Conservation (phyloP, 2,329 filamentous ascomycete genomes). For the Fusarium sp. region DNA sequence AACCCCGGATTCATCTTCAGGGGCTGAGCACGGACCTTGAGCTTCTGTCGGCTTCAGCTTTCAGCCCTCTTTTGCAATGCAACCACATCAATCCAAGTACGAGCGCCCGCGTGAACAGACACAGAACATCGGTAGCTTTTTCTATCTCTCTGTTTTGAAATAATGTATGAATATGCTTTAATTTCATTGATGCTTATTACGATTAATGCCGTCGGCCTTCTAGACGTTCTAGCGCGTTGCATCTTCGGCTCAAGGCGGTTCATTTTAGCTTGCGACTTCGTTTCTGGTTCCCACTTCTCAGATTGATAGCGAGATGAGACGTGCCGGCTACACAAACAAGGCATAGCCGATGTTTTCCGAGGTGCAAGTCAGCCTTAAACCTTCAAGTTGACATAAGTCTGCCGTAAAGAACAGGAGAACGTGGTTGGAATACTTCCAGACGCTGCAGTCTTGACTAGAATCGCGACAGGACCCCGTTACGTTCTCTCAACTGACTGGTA, state of each 20-base stretch:
- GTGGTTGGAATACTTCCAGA: not conserved
- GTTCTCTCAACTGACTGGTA: not conserved
- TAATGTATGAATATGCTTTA: no score
- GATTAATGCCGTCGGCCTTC: not conserved
- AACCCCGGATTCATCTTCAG: conserved; percentile 37
- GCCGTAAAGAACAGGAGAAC: no score
- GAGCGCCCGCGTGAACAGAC: not conserved
- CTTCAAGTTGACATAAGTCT: no score
- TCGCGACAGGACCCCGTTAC: not conserved
- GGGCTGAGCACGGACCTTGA: conserved; percentile 19
- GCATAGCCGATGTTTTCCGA: conserved; percentile 21
- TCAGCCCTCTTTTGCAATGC: not conserved
- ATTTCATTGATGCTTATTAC: not conserved
- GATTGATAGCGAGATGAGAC: not conserved
- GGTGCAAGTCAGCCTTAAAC: not conserved
- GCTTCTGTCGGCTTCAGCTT: conserved; percentile 1
- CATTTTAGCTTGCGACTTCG: not conserved
- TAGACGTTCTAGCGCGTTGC: not conserved
- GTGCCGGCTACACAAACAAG: not conserved
- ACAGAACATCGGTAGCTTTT: not conserved
- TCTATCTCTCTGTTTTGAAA: not conserved
- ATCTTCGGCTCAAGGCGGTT: conserved; percentile 27
- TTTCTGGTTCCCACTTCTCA: not conserved
- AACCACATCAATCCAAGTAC: not conserved
- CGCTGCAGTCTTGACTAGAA: no score